Evolutionary conservation across 2,329 filamentous ascomycete species (phyloP), one percentile per base, ranked within the genome.

Genomic region (Lecanosticta acicola): DNA sequence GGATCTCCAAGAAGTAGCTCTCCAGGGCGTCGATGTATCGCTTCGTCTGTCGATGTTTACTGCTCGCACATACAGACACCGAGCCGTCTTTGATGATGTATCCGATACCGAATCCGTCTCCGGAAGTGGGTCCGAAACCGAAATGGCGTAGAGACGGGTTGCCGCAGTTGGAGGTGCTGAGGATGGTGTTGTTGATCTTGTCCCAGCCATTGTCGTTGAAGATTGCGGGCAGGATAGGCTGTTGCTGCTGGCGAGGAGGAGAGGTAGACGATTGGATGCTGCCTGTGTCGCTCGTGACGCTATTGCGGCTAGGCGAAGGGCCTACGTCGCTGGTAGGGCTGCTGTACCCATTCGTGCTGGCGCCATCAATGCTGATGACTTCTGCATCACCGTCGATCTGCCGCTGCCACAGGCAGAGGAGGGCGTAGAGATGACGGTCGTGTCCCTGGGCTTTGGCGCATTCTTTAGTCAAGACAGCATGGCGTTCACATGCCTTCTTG

Each of bases 31-130:
- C 88, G 50, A 97, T 81, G 62, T 93, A 94, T 4, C 93, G 83
- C 57, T 82, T 82, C 0, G 93, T 98, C 70, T 98, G 93, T 33
- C 93, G 75, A 66, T 98, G 93, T 69, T 96, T 96, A 61, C 85
- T 93, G 11, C 84, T 86, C 0, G 90, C 89, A 66, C 93, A 97
- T 51, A 98, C 91, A 38, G 84, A 88, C 50, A 97, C 86, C 39
- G 81, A 79, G 42, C 93, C 87, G 56, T 94, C 88, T 69, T 98
- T 98, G 77, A 98, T 96, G 61, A 98, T 97, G 71, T 98, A 98
- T 2, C 93, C 93, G 45, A 98, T 96, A 21, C 93, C 93, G 62
- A 97, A 97, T 0, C 93, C 93, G 55, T 96, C 89, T 2, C 83
- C 91, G 0, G 87, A 91, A 0, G 91, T 94, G 1, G 93, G 93